A percentile compares a stretch with the other conserved stretches of the same genome.
phyloP scores from a whole-genome alignment of 345 rosid genomes.

The Camelina laxa region DNA sequence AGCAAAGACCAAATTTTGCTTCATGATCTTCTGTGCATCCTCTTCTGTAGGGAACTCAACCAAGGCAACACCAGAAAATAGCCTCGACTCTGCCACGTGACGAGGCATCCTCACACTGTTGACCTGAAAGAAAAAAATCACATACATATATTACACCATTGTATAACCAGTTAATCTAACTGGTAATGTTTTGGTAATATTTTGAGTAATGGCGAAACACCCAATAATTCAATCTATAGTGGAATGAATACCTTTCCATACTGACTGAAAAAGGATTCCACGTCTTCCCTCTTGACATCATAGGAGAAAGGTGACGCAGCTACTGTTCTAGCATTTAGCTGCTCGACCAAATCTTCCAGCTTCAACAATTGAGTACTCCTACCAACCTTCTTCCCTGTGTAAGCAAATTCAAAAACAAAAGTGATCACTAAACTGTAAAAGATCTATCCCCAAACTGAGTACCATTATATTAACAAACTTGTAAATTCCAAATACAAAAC shows the following conservation, averaged over 20 bases:
- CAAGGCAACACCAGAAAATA: conserved; percentile 82
- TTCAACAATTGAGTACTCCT: conserved; percentile 63
- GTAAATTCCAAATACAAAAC: not conserved
- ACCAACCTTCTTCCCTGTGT: conserved; percentile 79
- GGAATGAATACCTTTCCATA: conserved; percentile 64
- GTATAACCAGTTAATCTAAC: not conserved
- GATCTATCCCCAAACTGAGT: not conserved
- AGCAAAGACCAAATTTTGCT: conserved; percentile 63
- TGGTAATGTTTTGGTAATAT: not conserved
- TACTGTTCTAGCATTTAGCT: conserved; percentile 73
- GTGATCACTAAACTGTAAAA: not conserved
- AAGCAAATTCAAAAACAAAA: conserved; percentile 1
- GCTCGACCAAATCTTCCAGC: conserved; percentile 74
- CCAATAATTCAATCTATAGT: not conserved
- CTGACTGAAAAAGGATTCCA: conserved; percentile 70
- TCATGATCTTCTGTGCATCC: conserved; percentile 66
- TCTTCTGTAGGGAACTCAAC: conserved; percentile 81
- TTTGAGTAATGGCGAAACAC: not conserved
- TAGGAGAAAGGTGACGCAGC: conserved; percentile 73
- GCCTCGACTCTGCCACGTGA: conserved; percentile 70
- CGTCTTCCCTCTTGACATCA: conserved; percentile 69
- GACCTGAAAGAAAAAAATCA: conserved; percentile 52
- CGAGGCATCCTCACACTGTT: conserved; percentile 92
- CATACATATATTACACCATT: conserved; percentile 8
- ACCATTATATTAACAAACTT: not conserved